Evolutionary conservation across 495 filamentous ascomycete species (phyloP), one percentile per base, ranked within the genome.

Genomic region (Chaetomidium leptoderma): DNA sequence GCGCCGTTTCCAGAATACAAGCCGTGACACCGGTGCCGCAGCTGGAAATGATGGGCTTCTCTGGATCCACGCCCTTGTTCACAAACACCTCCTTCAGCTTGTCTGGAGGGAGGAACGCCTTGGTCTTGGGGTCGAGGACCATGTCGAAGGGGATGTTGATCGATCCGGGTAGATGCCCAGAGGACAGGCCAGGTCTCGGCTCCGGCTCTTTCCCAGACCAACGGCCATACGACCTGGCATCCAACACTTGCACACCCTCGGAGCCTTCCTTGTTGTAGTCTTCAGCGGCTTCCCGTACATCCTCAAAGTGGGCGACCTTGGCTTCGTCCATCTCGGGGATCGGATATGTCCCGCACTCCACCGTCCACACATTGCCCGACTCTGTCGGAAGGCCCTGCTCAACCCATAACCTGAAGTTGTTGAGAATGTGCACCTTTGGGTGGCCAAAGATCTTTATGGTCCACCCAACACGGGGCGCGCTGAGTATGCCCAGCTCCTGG

Each of bases 21-120:
- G 95, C 95, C 3, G 91, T 97, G 36, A 98, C 93, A 26, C 93
- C 93, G 13, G 92, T 97, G 29, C 93, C 93, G 63, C 93, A 98
- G 61, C 80, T 90, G 53, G 79, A 88, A 71, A 98, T 90, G 58
- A 97, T 90, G 9, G 90, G 86, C 66, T 85, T 91, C n/a, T 78
- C 77, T 5, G 87, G 84, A 67, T 96, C 87, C 1, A 97, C 70
- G 10, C 91, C 86, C 59, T 85, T 89, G 13, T 74, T 73, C 65
- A 88, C 75, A 63, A 98, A 92, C n/a, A 97, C 63, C 63, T 84
- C 79, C 61, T 78, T 78, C 48, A 98, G 71, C 69, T 93, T 78
- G 13, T 86, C 79, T 4, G 78, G 74, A 0, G 91, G 76, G n/a
- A 90, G 79, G 54, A 95, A 84, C 0, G 88, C 79, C 72, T 92